phyloP scores from a whole-genome alignment of 257 asterid genomes.

The Solanum piurae region DNA sequence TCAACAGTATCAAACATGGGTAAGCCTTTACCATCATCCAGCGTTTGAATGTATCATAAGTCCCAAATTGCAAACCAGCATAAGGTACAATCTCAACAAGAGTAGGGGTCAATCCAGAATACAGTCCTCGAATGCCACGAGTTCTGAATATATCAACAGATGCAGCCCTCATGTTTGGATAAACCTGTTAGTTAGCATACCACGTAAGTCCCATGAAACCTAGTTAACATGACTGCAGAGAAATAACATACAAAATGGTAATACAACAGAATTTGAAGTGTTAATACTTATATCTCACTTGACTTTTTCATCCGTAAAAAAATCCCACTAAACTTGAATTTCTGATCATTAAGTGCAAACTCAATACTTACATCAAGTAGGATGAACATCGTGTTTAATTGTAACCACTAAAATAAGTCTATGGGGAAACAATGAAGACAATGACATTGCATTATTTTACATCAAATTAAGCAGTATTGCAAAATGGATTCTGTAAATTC shows the following conservation, averaged over 20 bases:
- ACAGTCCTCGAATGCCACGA: constrained; percentile 75
- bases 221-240: neutral
- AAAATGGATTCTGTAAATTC: neutral
- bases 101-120: constrained; percentile 87
- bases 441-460: neutral
- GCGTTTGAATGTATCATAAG: constrained; percentile 88
- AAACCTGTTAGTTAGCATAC: constrained; percentile 37
- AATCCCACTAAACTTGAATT: neutral
- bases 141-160: constrained; percentile 35
- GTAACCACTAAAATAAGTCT: neutral
- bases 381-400: neutral
- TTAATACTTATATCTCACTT: neutral
- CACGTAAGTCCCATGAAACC: constrained; percentile 6
- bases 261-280: neutral
- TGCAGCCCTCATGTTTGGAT: constrained; percentile 87
- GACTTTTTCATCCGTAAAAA: neutral
- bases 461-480: neutral
- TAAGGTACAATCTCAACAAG: constrained; percentile 80
- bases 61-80: constrained; percentile 93
- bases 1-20: neutral
- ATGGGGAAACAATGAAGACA: neutral
- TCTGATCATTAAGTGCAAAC: neutral
- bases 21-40: constrained; percentile 54
- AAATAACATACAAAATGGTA: neutral
- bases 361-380: neutral